phyloP scores from a whole-genome alignment of 2,329 filamentous ascomycete species.

The Xylariaceae sp. region DNA sequence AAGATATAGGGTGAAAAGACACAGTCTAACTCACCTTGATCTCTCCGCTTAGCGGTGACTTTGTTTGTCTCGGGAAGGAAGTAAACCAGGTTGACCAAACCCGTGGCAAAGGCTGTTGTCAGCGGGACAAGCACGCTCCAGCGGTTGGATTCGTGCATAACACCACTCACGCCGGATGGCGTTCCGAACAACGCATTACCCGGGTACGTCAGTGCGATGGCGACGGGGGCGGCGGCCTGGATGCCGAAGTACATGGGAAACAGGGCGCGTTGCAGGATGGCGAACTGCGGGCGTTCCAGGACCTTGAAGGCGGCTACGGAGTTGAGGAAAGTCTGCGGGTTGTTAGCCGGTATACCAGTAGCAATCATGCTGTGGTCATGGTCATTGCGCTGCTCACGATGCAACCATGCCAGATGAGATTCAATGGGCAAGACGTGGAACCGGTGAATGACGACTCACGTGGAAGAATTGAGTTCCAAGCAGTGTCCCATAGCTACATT shows the following conservation, averaged over 20 bases:
- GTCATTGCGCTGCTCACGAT: too few species aligned
- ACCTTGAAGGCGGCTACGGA: constrained; percentile 72
- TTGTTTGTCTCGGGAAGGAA: constrained; percentile 72
- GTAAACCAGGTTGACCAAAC: constrained; percentile 64
- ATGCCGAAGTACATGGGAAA: constrained; percentile 89
- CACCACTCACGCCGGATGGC: constrained; percentile 45
- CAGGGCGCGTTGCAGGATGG: constrained; percentile 70
- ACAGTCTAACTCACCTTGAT: constrained; percentile 61
- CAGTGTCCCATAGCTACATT: constrained; percentile 74
- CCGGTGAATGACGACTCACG: constrained; percentile 35
- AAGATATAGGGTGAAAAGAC: too few species aligned
- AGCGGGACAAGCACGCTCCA: constrained; percentile 66
- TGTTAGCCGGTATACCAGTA: too few species aligned
- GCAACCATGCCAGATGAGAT: too few species aligned
- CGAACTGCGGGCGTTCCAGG: constrained; percentile 76
- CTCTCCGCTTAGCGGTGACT: constrained; percentile 70
- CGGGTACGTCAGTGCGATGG: constrained; percentile 78
- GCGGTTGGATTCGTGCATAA: constrained; percentile 57
- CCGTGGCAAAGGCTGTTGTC: constrained; percentile 64
- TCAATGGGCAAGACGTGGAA: too few species aligned
- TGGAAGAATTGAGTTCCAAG: constrained; percentile 86
- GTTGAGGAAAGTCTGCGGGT: constrained; percentile 63
- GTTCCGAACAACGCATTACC: constrained; percentile 29
- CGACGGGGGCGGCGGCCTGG: constrained; percentile 69
- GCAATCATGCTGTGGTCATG: too few species aligned